Percentiles rank a stretch among this genome's conserved stretches.
phyloP scores from a whole-genome alignment of 176 grass and related monocot species.

The Metroxylon sagu region DNA sequence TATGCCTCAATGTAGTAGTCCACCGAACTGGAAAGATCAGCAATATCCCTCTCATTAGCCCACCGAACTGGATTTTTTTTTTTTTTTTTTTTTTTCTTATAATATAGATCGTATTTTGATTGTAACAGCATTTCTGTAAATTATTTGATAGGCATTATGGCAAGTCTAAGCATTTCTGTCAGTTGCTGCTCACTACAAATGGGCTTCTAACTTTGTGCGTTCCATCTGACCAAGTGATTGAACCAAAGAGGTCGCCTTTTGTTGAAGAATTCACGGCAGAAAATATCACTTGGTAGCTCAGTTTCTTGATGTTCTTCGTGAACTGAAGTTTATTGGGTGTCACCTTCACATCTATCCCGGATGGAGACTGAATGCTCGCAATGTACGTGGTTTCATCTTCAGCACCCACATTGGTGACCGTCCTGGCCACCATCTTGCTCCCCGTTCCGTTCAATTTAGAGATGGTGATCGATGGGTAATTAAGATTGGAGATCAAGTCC shows the following conservation, averaged over 20 bases:
- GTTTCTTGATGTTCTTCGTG: slow-evolving; percentile 27
- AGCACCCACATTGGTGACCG: slow-evolving; percentile 55
- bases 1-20: too few relatives aligned
- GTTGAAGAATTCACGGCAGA: slow-evolving; percentile 2
- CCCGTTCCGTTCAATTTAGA: slow-evolving; percentile 15
- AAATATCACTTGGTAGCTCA: slow-evolving; percentile 65
- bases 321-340: slow-evolving; percentile 61
- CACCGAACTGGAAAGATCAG: too few relatives aligned
- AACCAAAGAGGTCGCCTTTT: slow-evolving; percentile 41
- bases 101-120: too few relatives aligned
- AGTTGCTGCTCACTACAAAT: slow-evolving; percentile 28
- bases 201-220: slow-evolving; percentile 63
- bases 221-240: slow-evolving; percentile 80
- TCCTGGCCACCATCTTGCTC: slow-evolving; percentile 27
- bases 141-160: too few relatives aligned
- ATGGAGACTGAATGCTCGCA: slow-evolving; percentile 30
- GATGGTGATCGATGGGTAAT: slow-evolving; percentile 76
- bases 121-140: too few relatives aligned
- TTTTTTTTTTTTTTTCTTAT: too few relatives aligned
- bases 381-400: slow-evolving; percentile 35
- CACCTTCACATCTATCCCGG: slow-evolving; percentile 53
- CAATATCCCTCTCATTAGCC: too few relatives aligned
- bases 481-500: slow-evolving; percentile 71
- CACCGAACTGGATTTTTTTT: too few relatives aligned
- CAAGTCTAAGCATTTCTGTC: too few relatives aligned